Evolutionary conservation across 2,329 filamentous ascomycete genomes (phyloP), one percentile per base, ranked within the genome.

Genomic region (Dothidotthia symphoricarpi): DNA sequence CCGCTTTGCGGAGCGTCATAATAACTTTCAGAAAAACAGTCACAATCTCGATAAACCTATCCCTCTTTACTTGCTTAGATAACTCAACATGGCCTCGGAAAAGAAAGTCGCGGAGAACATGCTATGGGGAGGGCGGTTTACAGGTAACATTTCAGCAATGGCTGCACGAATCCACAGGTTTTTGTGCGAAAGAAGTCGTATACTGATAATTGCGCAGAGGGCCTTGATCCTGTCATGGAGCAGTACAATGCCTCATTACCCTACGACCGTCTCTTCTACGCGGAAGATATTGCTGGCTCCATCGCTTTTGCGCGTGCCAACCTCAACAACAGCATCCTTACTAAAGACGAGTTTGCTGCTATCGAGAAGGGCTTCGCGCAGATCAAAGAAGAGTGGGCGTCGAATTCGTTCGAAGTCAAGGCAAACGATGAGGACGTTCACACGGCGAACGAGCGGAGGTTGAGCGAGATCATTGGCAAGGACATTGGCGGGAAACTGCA

Each of bases 401-500:
- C 59, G 11, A 62, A 66, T 43, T 66, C 55, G 6, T 76, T 76
- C 59, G 69, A 73, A 49, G 63, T 70, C 50, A 69, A 72, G 16
- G 64, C 66, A 24, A 69, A 75, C 30, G 74, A 76, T 38, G 73
- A 76, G 55, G 75, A 77, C 51, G 77, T 77, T 25, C 75, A 77
- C 59, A 77, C 75, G 1, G 75, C 75, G 28, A 77, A 77, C 46
- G 75, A 76, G 64, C 59, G 74, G 28, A 56, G 74, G 36, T 57
- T 76, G 40, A 85, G 86, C 34, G 89, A 95, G 72, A 77, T 95
- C 47, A 90, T 95, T 47, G 88, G 89, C 57, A 90, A 86, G 66
- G 80, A 89, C 16, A 82, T 86, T 40, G 88, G 84, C 1, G 88
- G 90, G 16, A 95, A 95, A 73, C 78, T 95, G 41, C 90, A 95